Percentiles rank a stretch among this genome's conserved stretches.
Conservation (phyloP, 495 filamentous ascomycete species). For the Penicillium salamii region DNA sequence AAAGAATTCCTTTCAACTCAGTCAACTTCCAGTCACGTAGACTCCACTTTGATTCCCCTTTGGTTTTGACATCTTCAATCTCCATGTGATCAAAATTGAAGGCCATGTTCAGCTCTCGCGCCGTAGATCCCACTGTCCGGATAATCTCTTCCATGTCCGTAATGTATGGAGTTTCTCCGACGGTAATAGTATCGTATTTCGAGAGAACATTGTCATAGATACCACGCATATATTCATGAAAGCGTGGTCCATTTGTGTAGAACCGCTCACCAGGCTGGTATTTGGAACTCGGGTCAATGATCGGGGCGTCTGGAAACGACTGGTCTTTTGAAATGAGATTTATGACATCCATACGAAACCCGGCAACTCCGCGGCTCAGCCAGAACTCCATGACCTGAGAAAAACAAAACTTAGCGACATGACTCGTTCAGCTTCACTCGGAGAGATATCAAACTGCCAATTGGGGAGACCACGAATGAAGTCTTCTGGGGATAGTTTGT, state of each 20-base stretch:
- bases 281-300: slow-evolving; percentile 32
- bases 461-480: too few relatives aligned
- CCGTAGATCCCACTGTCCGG: slow-evolving; percentile 44
- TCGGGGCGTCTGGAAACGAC: slow-evolving; percentile 53
- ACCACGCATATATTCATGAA: slow-evolving; percentile 61
- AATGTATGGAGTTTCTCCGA: slow-evolving; percentile 54
- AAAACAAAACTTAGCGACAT: too few relatives aligned
- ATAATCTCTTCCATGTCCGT: slow-evolving; percentile 53
- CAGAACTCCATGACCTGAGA: slow-evolving; percentile 61
- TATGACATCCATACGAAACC: slow-evolving; percentile 60
- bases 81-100: slow-evolving; percentile 55
- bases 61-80: slow-evolving; percentile 17
- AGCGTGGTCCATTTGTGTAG: slow-evolving; percentile 33
- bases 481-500: too few relatives aligned
- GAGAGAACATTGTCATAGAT: slow-evolving; percentile 52
- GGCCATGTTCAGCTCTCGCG: slow-evolving; percentile 59
- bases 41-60: slow-evolving; percentile 13
- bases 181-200: slow-evolving; percentile 58
- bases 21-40: slow-evolving; percentile 4
- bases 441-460: too few relatives aligned
- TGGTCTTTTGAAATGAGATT: slow-evolving; percentile 60
- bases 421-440: too few relatives aligned
- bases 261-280: neutral
- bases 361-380: slow-evolving; percentile 59
- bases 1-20: slow-evolving; percentile 46